phyloP scores from a whole-genome alignment of 1,284 basidiomycete genomes.

The Wallemia mellicola region DNA sequence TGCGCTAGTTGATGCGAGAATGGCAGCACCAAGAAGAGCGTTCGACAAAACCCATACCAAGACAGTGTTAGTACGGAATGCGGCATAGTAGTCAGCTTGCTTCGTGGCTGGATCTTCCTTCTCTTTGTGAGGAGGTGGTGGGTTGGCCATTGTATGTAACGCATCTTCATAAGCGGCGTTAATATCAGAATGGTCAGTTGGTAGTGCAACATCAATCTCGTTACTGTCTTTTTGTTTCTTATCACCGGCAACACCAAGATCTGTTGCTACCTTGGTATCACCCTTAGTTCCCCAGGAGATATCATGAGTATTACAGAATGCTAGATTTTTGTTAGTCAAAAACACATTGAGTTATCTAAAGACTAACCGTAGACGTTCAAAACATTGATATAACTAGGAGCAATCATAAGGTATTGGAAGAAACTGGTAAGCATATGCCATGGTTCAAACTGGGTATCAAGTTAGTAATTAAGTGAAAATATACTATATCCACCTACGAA shows the following conservation, averaged over 20 bases:
- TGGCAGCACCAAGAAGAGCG: slow-evolving; percentile 37
- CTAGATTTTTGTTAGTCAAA: not conserved
- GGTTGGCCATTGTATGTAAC: slow-evolving; percentile 35
- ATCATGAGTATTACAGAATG: slow-evolving; percentile 18
- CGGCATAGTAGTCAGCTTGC: slow-evolving; percentile 66
- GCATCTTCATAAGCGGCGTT: slow-evolving; percentile 62
- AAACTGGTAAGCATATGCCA: slow-evolving; percentile 27
- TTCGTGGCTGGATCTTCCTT: slow-evolving; percentile 33
- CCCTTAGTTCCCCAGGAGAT: slow-evolving; percentile 77
- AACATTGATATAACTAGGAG: slow-evolving; percentile 38
- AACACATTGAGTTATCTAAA: slow-evolving; percentile 6
- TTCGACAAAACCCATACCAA: slow-evolving; percentile 60
- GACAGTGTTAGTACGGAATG: slow-evolving; percentile 55
- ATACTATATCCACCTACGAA: slow-evolving; percentile 30
- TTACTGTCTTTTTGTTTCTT: slow-evolving; percentile 13
- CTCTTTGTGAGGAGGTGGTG: slow-evolving; percentile 35
- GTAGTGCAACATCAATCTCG: slow-evolving; percentile 50
- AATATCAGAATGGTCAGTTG: slow-evolving; percentile 55
- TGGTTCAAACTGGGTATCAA: slow-evolving; percentile 37
- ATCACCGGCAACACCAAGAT: slow-evolving; percentile 43
- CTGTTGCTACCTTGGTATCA: slow-evolving; percentile 53
- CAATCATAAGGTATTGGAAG: slow-evolving; percentile 1
- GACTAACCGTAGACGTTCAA: slow-evolving; percentile 60
- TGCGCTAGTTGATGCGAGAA: slow-evolving; percentile 20
- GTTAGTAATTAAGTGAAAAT: slow-evolving; percentile 7